Evolutionary conservation across 2,329 filamentous ascomycete species (phyloP).

Genomic region (Cercospora sp.): DNA sequence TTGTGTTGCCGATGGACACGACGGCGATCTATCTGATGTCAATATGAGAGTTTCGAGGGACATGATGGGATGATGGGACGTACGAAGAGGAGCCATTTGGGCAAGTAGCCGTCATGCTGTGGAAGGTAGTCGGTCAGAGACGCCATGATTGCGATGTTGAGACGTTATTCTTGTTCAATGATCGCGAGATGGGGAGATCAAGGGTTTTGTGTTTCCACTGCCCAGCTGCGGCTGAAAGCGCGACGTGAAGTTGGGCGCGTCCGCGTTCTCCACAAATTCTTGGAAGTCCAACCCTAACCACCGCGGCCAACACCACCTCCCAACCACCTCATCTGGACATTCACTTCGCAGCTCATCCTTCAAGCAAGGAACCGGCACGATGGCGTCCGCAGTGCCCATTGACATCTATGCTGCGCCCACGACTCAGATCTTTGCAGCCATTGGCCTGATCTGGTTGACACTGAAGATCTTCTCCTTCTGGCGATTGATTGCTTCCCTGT

Average conservation of each 20-base stretch:
- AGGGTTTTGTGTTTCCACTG: not conserved
- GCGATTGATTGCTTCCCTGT: slow-evolving; percentile 50
- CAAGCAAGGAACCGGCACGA: slow-evolving; percentile 11
- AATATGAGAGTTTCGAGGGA: slow-evolving; percentile 1
- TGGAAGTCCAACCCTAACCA: slow-evolving; percentile 6
- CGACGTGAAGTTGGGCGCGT: slow-evolving; percentile 10
- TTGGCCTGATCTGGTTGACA: slow-evolving; percentile 42
- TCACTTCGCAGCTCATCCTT: not conserved
- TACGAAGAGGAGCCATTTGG: slow-evolving; percentile 67
- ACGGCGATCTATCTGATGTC: slow-evolving; percentile 66
- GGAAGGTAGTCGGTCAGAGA: slow-evolving; percentile 45
- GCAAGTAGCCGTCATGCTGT: slow-evolving; percentile 54
- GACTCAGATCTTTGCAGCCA: slow-evolving; percentile 39
- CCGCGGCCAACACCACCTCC: not conserved
- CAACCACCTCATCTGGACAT: not conserved
- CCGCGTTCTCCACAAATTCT: not conserved
- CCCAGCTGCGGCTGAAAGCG: not conserved
- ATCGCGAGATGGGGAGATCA: not conserved
- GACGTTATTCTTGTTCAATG: not conserved
- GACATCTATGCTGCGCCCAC: slow-evolving; percentile 37
- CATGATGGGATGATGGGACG: slow-evolving; percentile 30
- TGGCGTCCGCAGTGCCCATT: slow-evolving; percentile 24
- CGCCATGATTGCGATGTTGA: slow-evolving; percentile 15
- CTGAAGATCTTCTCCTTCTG: slow-evolving; percentile 49
- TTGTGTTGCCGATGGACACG: slow-evolving; percentile 77